Conservation (phyloP, 495 filamentous ascomycete genomes). For the Rhizodiscina lignyota region DNA sequence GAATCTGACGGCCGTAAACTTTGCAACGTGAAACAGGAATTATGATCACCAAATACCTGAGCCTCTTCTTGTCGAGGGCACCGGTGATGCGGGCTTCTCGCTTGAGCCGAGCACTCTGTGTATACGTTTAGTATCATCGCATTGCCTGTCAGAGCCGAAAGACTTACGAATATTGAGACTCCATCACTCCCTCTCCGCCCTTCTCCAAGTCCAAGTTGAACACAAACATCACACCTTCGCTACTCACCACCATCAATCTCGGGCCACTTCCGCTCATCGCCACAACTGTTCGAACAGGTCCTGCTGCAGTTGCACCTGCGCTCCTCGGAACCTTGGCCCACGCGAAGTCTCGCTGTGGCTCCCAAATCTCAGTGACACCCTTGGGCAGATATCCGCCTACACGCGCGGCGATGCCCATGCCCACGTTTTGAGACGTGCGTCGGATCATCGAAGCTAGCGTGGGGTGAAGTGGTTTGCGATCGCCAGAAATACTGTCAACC, state of each 20-base stretch:
- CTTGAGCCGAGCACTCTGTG: too few species aligned
- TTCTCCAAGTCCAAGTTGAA: constrained; percentile 90
- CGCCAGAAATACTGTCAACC: constrained; percentile 8
- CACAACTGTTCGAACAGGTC: constrained; percentile 61
- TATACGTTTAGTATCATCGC: too few species aligned
- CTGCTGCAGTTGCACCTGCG: constrained; percentile 19
- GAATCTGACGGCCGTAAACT: too few species aligned
- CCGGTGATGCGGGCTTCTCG: too few species aligned
- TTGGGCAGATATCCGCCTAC: constrained; percentile 83
- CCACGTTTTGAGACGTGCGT: constrained; percentile 91
- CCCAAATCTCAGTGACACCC: constrained; percentile 93
- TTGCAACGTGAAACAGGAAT: too few species aligned
- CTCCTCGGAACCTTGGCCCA: constrained; percentile 82
- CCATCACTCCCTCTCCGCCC: constrained; percentile 82
- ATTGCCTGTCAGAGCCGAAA: not conserved
- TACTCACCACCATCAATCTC: constrained; percentile 95
- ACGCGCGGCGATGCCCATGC: constrained; percentile 73
- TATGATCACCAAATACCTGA: too few species aligned
- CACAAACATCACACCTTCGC: constrained; percentile 85
- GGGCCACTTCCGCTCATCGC: constrained; percentile 87
- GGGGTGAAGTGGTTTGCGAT: constrained; percentile 16
- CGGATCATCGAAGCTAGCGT: constrained; percentile 79
- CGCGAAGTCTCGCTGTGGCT: constrained; percentile 86
- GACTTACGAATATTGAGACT: constrained; percentile 58
- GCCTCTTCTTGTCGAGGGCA: too few species aligned